These are phyloP conservation scores for Fennellomyces sp. DNA, from an alignment of 371 early-diverging fungal genomes.

Conservation along the genomic window DNA sequence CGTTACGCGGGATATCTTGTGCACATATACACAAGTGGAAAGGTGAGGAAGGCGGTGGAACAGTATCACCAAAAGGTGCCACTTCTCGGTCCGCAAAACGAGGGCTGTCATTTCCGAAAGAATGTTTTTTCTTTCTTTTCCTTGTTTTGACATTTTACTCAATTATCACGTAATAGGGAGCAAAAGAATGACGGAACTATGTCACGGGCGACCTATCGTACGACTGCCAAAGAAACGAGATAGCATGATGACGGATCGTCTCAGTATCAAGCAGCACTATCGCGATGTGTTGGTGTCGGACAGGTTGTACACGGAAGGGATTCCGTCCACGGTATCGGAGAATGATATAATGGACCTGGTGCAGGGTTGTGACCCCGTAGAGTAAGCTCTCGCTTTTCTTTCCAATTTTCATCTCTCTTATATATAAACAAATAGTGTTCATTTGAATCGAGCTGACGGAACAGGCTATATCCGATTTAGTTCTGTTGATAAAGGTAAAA, in stretches of 20 bases:
- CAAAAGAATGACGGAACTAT: background rate
- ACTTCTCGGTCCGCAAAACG: conserved; percentile 5
- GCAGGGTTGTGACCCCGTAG: conserved; percentile 28
- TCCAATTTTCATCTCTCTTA: background rate
- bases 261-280: background rate
- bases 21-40: background rate
- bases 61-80: background rate
- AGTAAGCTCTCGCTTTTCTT: conserved; percentile 22
- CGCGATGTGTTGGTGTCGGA: conserved; percentile 21
- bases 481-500: conserved; percentile 13
- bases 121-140: background rate
- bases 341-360: conserved; percentile 35
- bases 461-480: conserved; percentile 10
- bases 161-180: no score
- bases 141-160: background rate
- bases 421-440: background rate
- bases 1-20: background rate
- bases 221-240: conserved; percentile 6
- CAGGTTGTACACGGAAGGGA: conserved; percentile 23
- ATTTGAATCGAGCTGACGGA: background rate
- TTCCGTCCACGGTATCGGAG: conserved; percentile 26
- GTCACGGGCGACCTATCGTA: background rate
- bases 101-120: background rate
- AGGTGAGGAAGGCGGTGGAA: background rate
- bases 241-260: background rate